These are phyloP conservation scores for Globisporangium echinulatum DNA, from an alignment of 352 stramenopile genomes.

Conservation along the genomic window DNA sequence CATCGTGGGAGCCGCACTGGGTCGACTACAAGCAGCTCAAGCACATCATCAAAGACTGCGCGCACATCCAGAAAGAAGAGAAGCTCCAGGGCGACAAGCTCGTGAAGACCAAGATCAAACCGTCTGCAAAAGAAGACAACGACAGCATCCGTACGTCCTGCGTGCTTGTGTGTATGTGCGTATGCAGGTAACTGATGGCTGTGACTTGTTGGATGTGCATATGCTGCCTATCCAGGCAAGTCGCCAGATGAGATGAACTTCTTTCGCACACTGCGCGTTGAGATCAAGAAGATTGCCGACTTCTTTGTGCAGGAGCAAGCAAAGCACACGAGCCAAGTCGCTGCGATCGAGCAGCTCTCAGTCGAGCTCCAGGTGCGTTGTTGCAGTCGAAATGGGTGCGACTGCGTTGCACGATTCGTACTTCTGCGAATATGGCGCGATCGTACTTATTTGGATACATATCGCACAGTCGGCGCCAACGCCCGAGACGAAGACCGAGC, in stretches of 20 bases:
- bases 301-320: conserved; percentile 83
- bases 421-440: too few species aligned
- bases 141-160: conserved; percentile 79
- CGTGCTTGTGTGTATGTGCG: not conserved
- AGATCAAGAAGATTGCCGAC: conserved; percentile 84
- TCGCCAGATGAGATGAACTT: conserved; percentile 86
- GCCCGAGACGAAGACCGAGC: conserved; percentile 52
- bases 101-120: conserved; percentile 75
- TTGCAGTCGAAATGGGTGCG: not conserved
- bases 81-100: conserved; percentile 74
- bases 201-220: too few species aligned
- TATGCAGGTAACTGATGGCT: too few species aligned
- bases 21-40: conserved; percentile 88
- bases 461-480: conserved; percentile 27
- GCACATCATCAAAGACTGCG: conserved; percentile 88
- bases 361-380: conserved; percentile 46
- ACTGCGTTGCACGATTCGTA: too few species aligned
- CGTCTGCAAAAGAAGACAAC: conserved; percentile 73
- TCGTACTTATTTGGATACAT: not conserved
- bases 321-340: conserved; percentile 57
- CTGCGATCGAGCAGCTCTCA: conserved; percentile 62
- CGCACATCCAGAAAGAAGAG: conserved; percentile 82
- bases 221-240: conserved; percentile 29
- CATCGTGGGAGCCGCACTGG: conserved; percentile 69
- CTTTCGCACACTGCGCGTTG: conserved; percentile 73